These are phyloP conservation scores for Pichia pseudocactophila DNA, from an alignment of 805 yeast genomes.

Conservation along the genomic window DNA sequence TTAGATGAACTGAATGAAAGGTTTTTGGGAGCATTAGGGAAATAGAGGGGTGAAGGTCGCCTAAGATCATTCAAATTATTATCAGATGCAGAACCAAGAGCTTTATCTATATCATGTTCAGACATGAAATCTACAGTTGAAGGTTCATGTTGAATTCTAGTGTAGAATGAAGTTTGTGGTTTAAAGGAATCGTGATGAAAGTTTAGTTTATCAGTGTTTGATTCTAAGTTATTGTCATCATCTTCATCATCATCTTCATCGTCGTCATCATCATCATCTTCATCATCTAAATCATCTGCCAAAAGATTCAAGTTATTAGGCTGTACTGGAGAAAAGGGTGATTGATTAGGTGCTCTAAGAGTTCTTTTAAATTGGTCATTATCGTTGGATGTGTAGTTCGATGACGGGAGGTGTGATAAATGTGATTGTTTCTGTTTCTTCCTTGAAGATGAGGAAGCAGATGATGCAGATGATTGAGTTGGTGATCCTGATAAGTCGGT, in stretches of 20 bases:
- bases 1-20: background rate
- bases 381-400: background rate
- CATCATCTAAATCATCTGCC: background rate
- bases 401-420: background rate
- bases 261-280: constrained; percentile 2
- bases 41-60: background rate
- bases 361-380: background rate
- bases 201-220: background rate
- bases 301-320: constrained; percentile 2
- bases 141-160: constrained; percentile 20
- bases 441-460: background rate
- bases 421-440: constrained; percentile 7
- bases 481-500: background rate
- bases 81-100: constrained; percentile 19
- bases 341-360: constrained; percentile 6
- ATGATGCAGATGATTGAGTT: background rate
- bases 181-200: background rate
- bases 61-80: constrained; percentile 9
- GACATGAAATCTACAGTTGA: constrained; percentile 49
- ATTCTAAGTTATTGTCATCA: constrained; percentile 2
- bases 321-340: constrained; percentile 9
- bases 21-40: constrained; percentile 7
- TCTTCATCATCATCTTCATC: constrained; percentile 7
- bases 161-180: constrained; percentile 1
- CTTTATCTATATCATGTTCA: constrained; percentile 42